A percentile compares a stretch with the other conserved stretches of the same genome.
Conservation (phyloP, 768 basidiomycete genomes). For the Lentinula edodes region DNA sequence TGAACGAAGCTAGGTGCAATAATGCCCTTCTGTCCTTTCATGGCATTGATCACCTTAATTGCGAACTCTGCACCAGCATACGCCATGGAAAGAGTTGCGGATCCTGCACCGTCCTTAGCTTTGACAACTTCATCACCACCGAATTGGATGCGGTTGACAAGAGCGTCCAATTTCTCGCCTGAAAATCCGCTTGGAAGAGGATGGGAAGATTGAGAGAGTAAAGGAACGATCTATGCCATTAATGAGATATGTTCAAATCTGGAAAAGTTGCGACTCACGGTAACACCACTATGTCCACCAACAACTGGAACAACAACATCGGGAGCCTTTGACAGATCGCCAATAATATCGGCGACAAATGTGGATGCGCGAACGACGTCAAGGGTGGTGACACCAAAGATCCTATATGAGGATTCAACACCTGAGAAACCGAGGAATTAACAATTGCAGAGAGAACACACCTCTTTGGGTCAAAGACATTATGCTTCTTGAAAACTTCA, state of each 20-base stretch:
- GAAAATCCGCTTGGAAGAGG: conserved; percentile 57
- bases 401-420: conserved; percentile 33
- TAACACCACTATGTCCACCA: conserved; percentile 92
- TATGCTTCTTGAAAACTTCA: conserved; percentile 91
- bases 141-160: conserved; percentile 87
- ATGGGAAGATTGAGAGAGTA: conserved; percentile 86
- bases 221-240: conserved; percentile 70
- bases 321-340: conserved; percentile 54
- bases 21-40: conserved; percentile 86
- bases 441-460: conserved; percentile 23
- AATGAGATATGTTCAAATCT: background rate
- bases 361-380: conserved; percentile 98
- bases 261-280: conserved; percentile 38
- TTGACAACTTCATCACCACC: conserved; percentile 98
- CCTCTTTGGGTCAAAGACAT: conserved; percentile 90
- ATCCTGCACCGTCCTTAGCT: conserved; percentile 92
- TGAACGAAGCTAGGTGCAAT: conserved; percentile 82
- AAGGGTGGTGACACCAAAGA: conserved; percentile 97
- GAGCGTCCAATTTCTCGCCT: conserved; percentile 43
- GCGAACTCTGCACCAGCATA: conserved; percentile 92
- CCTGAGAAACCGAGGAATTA: conserved; percentile 4
- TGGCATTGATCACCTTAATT: conserved; percentile 71
- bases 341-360: conserved; percentile 79
- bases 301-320: conserved; percentile 82
- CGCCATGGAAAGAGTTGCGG: conserved; percentile 96